Percentiles rank a stretch among this genome's conserved stretches.
Conservation (phyloP, 768 basidiomycete genomes). For the Boletus reticulatus region DNA sequence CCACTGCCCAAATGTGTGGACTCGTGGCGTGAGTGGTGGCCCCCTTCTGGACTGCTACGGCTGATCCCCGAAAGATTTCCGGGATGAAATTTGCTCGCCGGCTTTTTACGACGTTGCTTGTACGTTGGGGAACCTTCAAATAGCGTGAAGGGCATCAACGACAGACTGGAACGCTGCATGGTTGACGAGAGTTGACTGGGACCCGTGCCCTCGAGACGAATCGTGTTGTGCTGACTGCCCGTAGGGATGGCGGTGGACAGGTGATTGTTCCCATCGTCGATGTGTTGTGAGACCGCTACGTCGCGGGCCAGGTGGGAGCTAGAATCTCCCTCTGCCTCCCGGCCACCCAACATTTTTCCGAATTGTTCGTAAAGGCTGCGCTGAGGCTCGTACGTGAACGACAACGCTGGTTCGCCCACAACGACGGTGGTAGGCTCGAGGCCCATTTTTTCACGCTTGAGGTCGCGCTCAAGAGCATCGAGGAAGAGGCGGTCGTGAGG, state of each 20-base stretch:
- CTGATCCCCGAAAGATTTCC: slow-evolving; percentile 28
- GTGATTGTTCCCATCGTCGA: slow-evolving; percentile 15
- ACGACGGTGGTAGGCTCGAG: slow-evolving; percentile 79
- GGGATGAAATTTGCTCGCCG: slow-evolving; percentile 37
- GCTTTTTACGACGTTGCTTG: slow-evolving; percentile 85
- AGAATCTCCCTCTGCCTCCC: slow-evolving; percentile 35
- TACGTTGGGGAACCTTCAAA: slow-evolving; percentile 85
- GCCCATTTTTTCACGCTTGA: slow-evolving; percentile 93
- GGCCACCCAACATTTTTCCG: slow-evolving; percentile 40
- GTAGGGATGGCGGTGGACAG: slow-evolving; percentile 9
- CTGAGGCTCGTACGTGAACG: slow-evolving; percentile 86
- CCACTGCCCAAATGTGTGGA: slow-evolving; percentile 22
- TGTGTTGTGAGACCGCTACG: slow-evolving; percentile 2
- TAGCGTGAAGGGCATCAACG: slow-evolving; percentile 68
- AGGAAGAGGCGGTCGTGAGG: slow-evolving; percentile 97
- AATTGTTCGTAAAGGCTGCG: slow-evolving; percentile 90
- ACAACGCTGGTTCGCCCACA: slow-evolving; percentile 78
- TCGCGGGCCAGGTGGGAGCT: slow-evolving; percentile 34
- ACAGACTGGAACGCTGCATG: slow-evolving; percentile 21
- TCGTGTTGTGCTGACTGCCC: slow-evolving; percentile 11
- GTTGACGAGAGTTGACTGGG: slow-evolving; percentile 13
- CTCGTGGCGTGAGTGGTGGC: slow-evolving; percentile 14
- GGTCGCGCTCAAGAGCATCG: slow-evolving; percentile 92
- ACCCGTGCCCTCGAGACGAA: slow-evolving; percentile 27
- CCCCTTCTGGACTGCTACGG: slow-evolving; percentile 23